Evolutionary conservation across 495 filamentous ascomycete species (phyloP), one percentile per base, ranked within the genome.

Genomic region (Tetracladium setigerum): DNA sequence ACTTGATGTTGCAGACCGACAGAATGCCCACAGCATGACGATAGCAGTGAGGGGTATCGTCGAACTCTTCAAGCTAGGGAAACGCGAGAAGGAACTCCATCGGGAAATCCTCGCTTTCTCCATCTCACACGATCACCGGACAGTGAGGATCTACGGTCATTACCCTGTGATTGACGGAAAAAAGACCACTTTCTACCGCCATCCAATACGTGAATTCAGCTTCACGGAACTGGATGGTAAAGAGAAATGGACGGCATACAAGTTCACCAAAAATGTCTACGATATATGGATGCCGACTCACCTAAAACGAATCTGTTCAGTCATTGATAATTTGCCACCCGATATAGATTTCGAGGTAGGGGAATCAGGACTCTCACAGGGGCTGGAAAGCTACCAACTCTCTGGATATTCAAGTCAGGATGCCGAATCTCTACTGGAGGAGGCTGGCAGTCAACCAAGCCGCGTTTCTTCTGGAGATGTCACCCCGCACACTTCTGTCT

Each of bases 11-110:
- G 59, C 63, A 17, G 60, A 69, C 52, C 64, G 62, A 36, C 60
- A 66, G 44, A 59, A 67, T 46, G 52, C 54, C 51, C 62, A 69
- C 44, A 71, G 66, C 42, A 65, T 66, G 60, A 65, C 62, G 16
- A 22, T 71, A 40, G 60, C 65, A 9, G 60, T 69, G 35, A 55
- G 61, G n/a, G 63, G 34, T 35, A 38, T 70, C 15, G 55, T 65
- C 16, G 60, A 69, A 42, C 62, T 73, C 35, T 53, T 53, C 27
- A 24, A 38, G 14, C 6, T 38, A 7, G 55, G 66, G 4, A 56
- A 61, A 12, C 64, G 60, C 17, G 53, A 67, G 50, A 47, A 59
- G 27, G 62, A 70, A 50, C 46, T 71, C 18, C 37, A 73, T 47
- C 58, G 56, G 37, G 48, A 67, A 47, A 67, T 69, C 36, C 58